Evolutionary conservation across 371 early-diverging fungal species (phyloP), one percentile per base, ranked within the genome.

Genomic region (Rhizomucor miehei): DNA sequence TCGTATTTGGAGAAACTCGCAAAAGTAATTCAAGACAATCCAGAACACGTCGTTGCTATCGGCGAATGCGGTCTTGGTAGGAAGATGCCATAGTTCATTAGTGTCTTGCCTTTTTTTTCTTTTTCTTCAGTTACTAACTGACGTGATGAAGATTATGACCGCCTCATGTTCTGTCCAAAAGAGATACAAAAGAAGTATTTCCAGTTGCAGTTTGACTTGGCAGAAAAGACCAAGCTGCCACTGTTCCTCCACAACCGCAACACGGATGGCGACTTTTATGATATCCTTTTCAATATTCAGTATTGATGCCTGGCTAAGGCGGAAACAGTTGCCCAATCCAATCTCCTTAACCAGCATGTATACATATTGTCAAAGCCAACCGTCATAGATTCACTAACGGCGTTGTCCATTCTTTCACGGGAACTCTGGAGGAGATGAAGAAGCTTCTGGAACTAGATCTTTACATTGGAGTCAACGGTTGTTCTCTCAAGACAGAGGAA

Each of bases 381-480:
- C 81, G 92, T 1, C 67, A 71, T 41, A 61, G 65, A 35, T 89
- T 92, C 52, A 74, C 62, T 6, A 55, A 71, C n/a, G 99, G 98
- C 23, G 95, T 98, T 1, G 94, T 98, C 19, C 99, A 99, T 62
- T 94, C 93, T 0, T 97, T 95, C 65, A 93, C 92, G 5, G 97
- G 96, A 1, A 71, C 84, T 0, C 14, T 85, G 17, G 93, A 91
- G 19, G 97, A 97, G 57, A 79, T 90, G 75, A 56, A 79, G 56
- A 70, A 69, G 43, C 67, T 90, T 19, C 56, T 93, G 14, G 82
- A 85, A 3, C 66, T 93, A 47, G 97, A 80, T n/a, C 73, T 96
- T 29, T 94, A 87, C 67, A 95, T 99, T 66, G 98, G 99, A 19
- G 80, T 99, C 60, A 99, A 99, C 66, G 99, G 99, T 10, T 97